Conservation (phyloP, 2,329 filamentous ascomycete species). For the Pseudocercospora fuligena region DNA sequence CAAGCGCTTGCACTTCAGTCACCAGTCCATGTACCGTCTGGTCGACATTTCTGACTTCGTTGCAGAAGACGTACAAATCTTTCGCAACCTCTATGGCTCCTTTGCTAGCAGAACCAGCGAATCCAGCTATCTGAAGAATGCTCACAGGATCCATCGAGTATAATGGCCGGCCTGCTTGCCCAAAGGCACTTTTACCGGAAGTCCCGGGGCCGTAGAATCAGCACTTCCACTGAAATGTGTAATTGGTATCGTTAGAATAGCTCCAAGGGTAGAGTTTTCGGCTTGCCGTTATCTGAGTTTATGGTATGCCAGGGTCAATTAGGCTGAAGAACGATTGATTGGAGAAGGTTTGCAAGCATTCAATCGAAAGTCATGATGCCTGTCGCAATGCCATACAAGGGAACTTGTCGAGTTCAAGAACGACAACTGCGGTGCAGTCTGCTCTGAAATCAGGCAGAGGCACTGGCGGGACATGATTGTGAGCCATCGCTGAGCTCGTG, state of each 20-base stretch:
- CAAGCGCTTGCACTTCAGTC: slow-evolving; percentile 16
- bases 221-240: not conserved
- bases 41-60: slow-evolving; percentile 20
- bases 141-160: slow-evolving; percentile 14
- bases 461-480: not conserved
- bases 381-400: not conserved
- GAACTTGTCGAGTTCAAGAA: not conserved
- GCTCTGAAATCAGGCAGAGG: not conserved
- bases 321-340: not conserved
- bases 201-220: not conserved
- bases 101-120: slow-evolving; percentile 14
- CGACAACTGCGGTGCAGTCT: not conserved
- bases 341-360: not conserved
- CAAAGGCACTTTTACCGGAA: not conserved
- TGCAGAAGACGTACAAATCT: slow-evolving; percentile 15
- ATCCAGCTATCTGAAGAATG: slow-evolving; percentile 9
- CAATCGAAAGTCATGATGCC: not conserved
- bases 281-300: not conserved
- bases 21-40: slow-evolving; percentile 13
- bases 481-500: not conserved
- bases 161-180: not conserved
- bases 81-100: slow-evolving; percentile 15
- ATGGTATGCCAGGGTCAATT: not conserved
- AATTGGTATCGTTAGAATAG: not conserved
- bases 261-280: not conserved